Conservation (phyloP, 2,329 filamentous ascomycete species). For the Drechmeria coniospora region DNA sequence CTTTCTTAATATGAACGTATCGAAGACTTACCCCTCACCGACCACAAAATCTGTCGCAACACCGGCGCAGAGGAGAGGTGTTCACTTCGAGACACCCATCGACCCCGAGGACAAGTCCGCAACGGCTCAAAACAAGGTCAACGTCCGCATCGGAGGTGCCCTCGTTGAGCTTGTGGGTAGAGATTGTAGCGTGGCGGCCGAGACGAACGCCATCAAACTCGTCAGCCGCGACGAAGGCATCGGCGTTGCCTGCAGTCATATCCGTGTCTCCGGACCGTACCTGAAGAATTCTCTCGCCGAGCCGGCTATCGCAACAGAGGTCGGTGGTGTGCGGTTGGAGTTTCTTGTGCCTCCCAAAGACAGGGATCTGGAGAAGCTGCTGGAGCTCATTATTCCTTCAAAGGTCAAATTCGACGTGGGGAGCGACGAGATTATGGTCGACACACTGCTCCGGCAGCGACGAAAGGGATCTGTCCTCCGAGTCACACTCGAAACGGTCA, state of each 20-base stretch:
- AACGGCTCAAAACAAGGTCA: conserved; percentile 48
- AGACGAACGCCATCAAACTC: conserved; percentile 69
- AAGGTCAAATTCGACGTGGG: conserved; percentile 74
- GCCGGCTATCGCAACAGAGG: conserved; percentile 45
- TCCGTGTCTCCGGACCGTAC: conserved; percentile 60
- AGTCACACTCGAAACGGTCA: conserved; percentile 48
- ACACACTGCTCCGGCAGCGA: conserved; percentile 74
- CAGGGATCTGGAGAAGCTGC: conserved; percentile 62
- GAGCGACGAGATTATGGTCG: conserved; percentile 87
- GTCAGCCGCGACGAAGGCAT: conserved; percentile 60
- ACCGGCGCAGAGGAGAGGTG: conserved; percentile 33
- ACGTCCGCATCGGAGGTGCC: conserved; percentile 62
- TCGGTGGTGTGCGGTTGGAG: conserved; percentile 54
- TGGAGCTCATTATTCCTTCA: conserved; percentile 80
- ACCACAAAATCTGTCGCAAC: conserved; percentile 19
- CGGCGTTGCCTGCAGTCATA: conserved; percentile 57
- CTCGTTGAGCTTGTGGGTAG: conserved; percentile 63
- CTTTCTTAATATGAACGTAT: conserved; percentile 75
- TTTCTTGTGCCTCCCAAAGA: conserved; percentile 62
- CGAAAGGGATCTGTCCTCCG: conserved; percentile 74
- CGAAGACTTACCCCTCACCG: conserved; percentile 57
- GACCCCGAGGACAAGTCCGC: conserved; percentile 31
- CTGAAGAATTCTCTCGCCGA: conserved; percentile 34
- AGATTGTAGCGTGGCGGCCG: conserved; percentile 57
- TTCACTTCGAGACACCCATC: conserved; percentile 41